Base-by-base conservation (phyloP, 495 filamentous ascomycete species). In the Trichoderma virens region DNA sequence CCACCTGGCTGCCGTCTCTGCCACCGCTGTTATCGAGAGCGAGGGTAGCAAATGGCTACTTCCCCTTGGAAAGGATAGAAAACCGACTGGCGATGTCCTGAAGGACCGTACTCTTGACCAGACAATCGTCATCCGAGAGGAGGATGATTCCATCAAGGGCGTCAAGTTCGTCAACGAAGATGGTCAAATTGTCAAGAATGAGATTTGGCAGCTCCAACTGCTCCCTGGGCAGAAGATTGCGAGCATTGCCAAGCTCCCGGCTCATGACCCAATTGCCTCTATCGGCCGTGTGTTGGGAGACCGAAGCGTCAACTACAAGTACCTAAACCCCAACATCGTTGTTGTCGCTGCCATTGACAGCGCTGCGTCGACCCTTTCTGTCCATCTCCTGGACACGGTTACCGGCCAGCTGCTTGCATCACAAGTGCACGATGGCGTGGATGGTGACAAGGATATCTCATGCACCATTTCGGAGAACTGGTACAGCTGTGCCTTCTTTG, bases 261-360 rank as follows among this genome's bases (percentile, higher is more conserved):
- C 80, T 7, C 88, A 94, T 67, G 93, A 98, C 66, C 91, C 91
- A 3, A 87, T 97, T 51, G 93, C 95, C 11, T 97, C 94, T 0
- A 97, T 99, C 64, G 94, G 95, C 56, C 89, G 90, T 65, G 94
- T 96, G 23, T 84, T 98, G 35, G 92, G 91, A 61, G 87, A 98
- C 69, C 87, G 94, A 23, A 88, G 87, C 1, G 94, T 99, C 45
- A 82, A 96, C 65, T 99, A 98, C 84, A 99, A 99, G 78, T 97
- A 97, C 73, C 78, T 99, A 28, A 94, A 92, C 75, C 88, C 90
- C 1, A 97, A 98, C 74, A 79, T 93, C 5, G 78, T 92, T 7
- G 84, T 96, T 0, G 79, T 97, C 61, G 90, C 90, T 0, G 83
- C 91, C 8, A 78, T 86, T 20, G 77, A 88, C 62, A 81, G 86